Evolutionary conservation across 169 alveolate species (phyloP), one percentile per base, ranked within the genome.

Genomic region (Miamiensis avidus): DNA sequence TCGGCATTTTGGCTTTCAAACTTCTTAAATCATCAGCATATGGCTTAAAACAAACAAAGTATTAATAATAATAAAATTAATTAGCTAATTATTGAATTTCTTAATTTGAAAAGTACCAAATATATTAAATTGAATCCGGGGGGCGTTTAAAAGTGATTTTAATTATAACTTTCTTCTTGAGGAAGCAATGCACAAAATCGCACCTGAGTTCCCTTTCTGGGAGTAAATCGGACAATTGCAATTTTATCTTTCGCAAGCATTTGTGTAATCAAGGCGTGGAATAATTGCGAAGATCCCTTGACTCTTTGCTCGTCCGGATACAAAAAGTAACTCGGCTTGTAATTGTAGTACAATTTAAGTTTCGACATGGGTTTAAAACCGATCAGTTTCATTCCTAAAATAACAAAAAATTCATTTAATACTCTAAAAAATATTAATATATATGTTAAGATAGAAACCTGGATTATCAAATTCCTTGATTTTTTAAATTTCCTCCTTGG

Each of bases 21-120:
- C 89, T 91, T 82, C 98, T 91, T 34, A 94, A 88, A 84, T 96
- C 98, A 88, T 96, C 98, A 26, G 97, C 97, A 93, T 84, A 96
- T 26, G 98, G 98, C 31, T 49, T 49, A n/a, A n/a, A n/a, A n/a
- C n/a, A n/a, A n/a, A n/a, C n/a, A n/a, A n/a, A n/a, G n/a, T n/a
- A n/a, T n/a, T n/a, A n/a, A n/a, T n/a, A n/a, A n/a, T n/a, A n/a
- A n/a, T n/a, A n/a, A n/a, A n/a, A n/a, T n/a, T n/a, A n/a, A n/a
- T n/a, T n/a, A n/a, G n/a, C n/a, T n/a, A n/a, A n/a, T n/a, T n/a
- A n/a, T n/a, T n/a, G n/a, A n/a, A n/a, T n/a, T n/a, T n/a, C n/a
- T n/a, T n/a, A n/a, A n/a, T n/a, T n/a, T n/a, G n/a, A n/a, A n/a
- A n/a, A n/a, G n/a, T 49, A 49, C 69, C 69, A 49, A 49, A 49